Base-by-base conservation (phyloP, 257 asterid genomes). In the Jaltomata sinuosa region DNA sequence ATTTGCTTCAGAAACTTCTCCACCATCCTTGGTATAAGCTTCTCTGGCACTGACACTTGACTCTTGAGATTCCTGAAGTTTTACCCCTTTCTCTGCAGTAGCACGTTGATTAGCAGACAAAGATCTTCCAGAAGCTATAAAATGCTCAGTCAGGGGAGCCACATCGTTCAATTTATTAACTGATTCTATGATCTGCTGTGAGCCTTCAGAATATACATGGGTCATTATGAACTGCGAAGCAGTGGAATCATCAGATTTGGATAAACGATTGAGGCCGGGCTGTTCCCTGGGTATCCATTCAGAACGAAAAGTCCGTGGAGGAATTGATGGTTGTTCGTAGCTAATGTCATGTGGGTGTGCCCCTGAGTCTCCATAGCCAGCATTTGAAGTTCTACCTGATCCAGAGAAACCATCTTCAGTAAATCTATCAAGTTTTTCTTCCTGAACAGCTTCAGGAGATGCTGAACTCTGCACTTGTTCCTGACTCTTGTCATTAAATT, bases 261-360 rank as follows among this genome's bases (percentile, higher is more conserved):
- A 93, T 82, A 88, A 88, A 79, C 97, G 94, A 90, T 82, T 91
- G 22, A 88, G 86, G 71, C 92, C 98, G 47, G 91, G 76, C 82
- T 89, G 97, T 76, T 94, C 97, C 69, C 98, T 88, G 40, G 88
- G 98, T 52, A 92, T 83, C 80, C 97, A 84, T 87, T 94, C 99
- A 36, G 99, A 95, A 62, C 84, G 93, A 82, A 92, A 95, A 57
- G 81, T 27, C 55, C 92, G 89, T 67, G 87, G 97, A 84, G 99
- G 91, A 88, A 85, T 88, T 83, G 87, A 77, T 53, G 88, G 88
- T 69, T 87, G 88, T 86, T 92, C 95, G 57, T 85, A 84, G 90
- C 87, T 86, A 67, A 87, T 83, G 77, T 89, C 92, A 67, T 68
- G 82, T 78, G 89, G 83, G 80, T 68, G 76, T 15, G 84, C 84